phyloP scores from a whole-genome alignment of 108 stramenopile species.

The Bacterosira constricta region DNA sequence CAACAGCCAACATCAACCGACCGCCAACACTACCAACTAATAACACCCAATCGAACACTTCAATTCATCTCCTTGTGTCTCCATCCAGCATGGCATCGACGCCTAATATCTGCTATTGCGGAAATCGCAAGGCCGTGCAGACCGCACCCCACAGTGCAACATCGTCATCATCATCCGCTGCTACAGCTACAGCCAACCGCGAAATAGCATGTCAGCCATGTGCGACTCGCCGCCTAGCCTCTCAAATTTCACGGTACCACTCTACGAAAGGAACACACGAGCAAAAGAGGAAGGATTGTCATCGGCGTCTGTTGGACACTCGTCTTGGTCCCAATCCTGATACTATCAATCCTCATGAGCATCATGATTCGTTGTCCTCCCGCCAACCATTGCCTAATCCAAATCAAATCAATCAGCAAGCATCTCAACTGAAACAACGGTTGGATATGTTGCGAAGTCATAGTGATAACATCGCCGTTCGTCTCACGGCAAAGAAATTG shows the following conservation, averaged over 20 bases:
- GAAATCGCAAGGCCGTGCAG: too few relatives aligned
- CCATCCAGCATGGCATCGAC: not conserved
- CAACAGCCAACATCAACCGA: not conserved
- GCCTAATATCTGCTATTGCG: not conserved
- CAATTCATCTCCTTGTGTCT: not conserved
- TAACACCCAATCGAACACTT: not conserved
- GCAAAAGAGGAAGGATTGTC: conserved; percentile 5
- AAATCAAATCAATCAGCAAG: conserved; percentile 25
- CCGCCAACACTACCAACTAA: not conserved
- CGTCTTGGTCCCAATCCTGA: too few relatives aligned
- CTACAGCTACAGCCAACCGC: too few relatives aligned
- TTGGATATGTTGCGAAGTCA: conserved; percentile 9
- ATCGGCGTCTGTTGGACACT: conserved; percentile 17
- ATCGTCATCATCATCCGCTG: not conserved
- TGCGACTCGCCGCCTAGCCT: conserved; percentile 12
- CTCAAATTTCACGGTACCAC: conserved; percentile 15
- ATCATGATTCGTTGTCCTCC: too few relatives aligned
- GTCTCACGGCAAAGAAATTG: conserved; percentile 33
- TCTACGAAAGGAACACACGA: conserved; percentile 10
- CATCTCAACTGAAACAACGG: conserved; percentile 1
- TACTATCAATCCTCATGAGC: too few relatives aligned
- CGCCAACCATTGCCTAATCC: conserved; percentile 34
- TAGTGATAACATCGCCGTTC: conserved; percentile 20
- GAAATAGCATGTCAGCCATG: conserved; percentile 5
- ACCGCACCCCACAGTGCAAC: not conserved